Base-by-base conservation (phyloP, 768 basidiomycete species). In the Cubamyces lactineus region DNA sequence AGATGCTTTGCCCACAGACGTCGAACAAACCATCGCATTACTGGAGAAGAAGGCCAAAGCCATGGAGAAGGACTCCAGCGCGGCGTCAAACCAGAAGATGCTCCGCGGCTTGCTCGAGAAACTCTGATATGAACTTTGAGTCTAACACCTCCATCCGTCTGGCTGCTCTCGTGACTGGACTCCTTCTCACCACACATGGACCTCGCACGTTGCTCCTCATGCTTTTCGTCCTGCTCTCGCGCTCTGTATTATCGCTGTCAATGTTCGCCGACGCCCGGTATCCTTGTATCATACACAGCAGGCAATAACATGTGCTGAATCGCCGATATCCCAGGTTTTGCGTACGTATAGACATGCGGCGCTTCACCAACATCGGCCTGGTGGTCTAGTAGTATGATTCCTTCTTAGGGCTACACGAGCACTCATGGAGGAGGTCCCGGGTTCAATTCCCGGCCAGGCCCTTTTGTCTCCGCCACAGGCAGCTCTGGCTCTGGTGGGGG, bases 341-440 rank as follows among this genome's bases (percentile, higher is more conserved):
- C n/a, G n/a, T n/a, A 41, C 15, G 19, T 54, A 2, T 16, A 5
- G 5, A 12, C 8, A 30, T 0, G 43, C 6, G 9, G 19, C 2
- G 24, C 4, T 94, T 92, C 81, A 84, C 11, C 3, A 8, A 13
- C 23, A 50, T 23, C 53, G 61, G 54, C 61, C 54, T 62, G 61
- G 61, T 62, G 54, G 60, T 56, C 60, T 56, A 56, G 60, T 61
- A 61, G 59, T 61, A 61, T 61, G 59, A 61, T 61, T 61, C 59
- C 59, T 61, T 61, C 52, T 61, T 61, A 61, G 59, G 59, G 59
- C 48, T 30, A 12, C 8, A 41, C n/a, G 17, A 28, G 48, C 23
- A 56, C 12, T 19, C n/a, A 13, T 87, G 83, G 86, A 87, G 87
- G 87, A 89, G 88, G 89, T 88, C 86, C 86, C 83, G 87, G 87